phyloP scores from a whole-genome alignment of 1,284 basidiomycete genomes.

The Anthracocystis walkeri region DNA sequence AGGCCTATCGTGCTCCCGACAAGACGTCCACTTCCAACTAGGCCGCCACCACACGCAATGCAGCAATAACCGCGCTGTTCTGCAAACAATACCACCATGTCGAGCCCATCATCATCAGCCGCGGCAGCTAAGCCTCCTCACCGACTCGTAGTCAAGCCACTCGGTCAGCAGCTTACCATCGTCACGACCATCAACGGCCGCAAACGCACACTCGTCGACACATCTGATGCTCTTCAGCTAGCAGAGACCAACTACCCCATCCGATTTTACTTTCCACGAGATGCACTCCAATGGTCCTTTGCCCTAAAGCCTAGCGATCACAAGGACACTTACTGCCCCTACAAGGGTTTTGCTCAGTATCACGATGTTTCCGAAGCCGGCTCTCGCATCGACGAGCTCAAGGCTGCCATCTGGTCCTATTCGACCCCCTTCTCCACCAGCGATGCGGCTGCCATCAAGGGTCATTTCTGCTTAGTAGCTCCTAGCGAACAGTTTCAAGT shows the following conservation, averaged over 20 bases:
- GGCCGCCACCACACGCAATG: background rate
- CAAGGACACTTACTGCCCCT: slow-evolving; percentile 46
- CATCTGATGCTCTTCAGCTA: slow-evolving; percentile 31
- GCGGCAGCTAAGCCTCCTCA: slow-evolving; percentile 36
- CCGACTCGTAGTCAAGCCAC: slow-evolving; percentile 28
- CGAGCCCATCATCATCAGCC: slow-evolving; percentile 9
- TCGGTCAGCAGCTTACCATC: slow-evolving; percentile 31
- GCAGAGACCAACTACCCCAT: slow-evolving; percentile 44
- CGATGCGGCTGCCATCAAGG: slow-evolving; percentile 28
- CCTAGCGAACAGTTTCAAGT: slow-evolving; percentile 23
- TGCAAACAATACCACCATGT: slow-evolving; percentile 14
- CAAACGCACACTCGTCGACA: slow-evolving; percentile 32
- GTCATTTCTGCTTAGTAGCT: slow-evolving; percentile 40
- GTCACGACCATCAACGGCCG: slow-evolving; percentile 28
- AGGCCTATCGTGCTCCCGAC: too few species aligned
- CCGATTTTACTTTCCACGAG: slow-evolving; percentile 46
- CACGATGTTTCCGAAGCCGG: slow-evolving; percentile 31
- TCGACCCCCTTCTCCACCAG: slow-evolving; percentile 32
- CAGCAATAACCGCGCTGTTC: background rate
- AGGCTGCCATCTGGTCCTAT: slow-evolving; percentile 45
- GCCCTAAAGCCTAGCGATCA: slow-evolving; percentile 26
- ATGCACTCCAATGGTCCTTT: slow-evolving; percentile 38
- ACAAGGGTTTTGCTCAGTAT: slow-evolving; percentile 47
- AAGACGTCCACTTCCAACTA: too few species aligned
- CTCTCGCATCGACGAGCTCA: slow-evolving; percentile 21